Percentiles rank a stretch among this genome's conserved stretches.
phyloP scores from a whole-genome alignment of 2,329 filamentous ascomycete genomes.

The Coniochaeta sp. region DNA sequence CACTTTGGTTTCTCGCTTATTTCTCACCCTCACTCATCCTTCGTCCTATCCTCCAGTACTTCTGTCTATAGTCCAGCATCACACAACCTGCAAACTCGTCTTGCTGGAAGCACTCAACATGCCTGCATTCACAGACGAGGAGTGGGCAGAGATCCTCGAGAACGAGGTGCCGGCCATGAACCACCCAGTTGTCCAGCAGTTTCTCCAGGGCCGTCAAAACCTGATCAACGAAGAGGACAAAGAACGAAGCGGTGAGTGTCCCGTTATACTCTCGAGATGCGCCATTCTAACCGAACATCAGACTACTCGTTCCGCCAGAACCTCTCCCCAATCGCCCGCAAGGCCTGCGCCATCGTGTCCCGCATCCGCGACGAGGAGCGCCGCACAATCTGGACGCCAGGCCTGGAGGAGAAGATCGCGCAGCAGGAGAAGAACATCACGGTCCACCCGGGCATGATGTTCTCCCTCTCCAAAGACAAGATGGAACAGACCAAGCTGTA shows the following conservation, averaged over 20 bases:
- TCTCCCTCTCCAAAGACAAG: constrained; percentile 72
- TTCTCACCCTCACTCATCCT: neutral
- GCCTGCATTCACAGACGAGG: constrained; percentile 40
- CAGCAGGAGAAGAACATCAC: constrained; percentile 50
- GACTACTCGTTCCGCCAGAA: constrained; percentile 64
- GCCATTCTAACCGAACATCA: constrained; percentile 21
- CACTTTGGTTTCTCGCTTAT: neutral
- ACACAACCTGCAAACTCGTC: neutral
- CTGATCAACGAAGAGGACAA: constrained; percentile 77
- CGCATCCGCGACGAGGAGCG: constrained; percentile 74
- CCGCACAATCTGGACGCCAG: constrained; percentile 65
- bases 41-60: neutral
- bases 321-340: constrained; percentile 69
- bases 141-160: constrained; percentile 51
- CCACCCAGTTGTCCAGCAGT: constrained; percentile 77
- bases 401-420: constrained; percentile 63
- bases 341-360: constrained; percentile 73
- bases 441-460: constrained; percentile 89
- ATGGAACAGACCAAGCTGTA: constrained; percentile 83
- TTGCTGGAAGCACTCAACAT: neutral
- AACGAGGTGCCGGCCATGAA: constrained; percentile 47
- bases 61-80: neutral
- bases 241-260: constrained; percentile 63
- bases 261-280: constrained; percentile 14
- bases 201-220: constrained; percentile 65